Percentiles rank a stretch among this genome's conserved stretches.
Evolutionary conservation across 495 filamentous ascomycete species (phyloP).

Genomic region (Penicillium lagena): DNA sequence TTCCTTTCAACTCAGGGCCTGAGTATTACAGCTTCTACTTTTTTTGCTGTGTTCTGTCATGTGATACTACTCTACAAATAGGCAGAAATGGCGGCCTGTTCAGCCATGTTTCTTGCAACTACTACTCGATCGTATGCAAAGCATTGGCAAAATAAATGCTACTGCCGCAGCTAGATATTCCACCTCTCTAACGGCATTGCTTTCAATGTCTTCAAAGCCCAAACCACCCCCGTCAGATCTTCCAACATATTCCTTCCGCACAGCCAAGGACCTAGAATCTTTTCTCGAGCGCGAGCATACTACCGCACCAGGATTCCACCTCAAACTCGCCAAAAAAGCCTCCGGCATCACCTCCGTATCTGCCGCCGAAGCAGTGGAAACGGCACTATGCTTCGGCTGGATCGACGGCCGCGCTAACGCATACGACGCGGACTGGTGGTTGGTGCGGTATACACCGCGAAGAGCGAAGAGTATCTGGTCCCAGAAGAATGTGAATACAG

Average conservation of each 20-base stretch:
- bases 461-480: constrained; percentile 50
- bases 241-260: constrained; percentile 29
- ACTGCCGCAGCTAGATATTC: too few relatives aligned
- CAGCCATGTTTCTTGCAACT: too few relatives aligned
- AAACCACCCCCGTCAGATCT: constrained; percentile 21
- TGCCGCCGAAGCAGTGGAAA: constrained; percentile 48
- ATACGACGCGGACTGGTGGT: constrained; percentile 32
- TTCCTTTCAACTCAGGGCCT: too few relatives aligned
- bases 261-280: constrained; percentile 27
- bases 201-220: not conserved
- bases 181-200: too few relatives aligned
- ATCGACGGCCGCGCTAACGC: constrained; percentile 49
- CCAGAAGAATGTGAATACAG: constrained; percentile 39
- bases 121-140: too few relatives aligned
- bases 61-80: too few relatives aligned
- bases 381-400: constrained; percentile 53
- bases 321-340: constrained; percentile 48
- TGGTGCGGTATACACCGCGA: constrained; percentile 50
- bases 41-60: too few relatives aligned
- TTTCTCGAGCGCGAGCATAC: constrained; percentile 37
- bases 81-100: too few relatives aligned
- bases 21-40: too few relatives aligned
- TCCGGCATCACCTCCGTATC: constrained; percentile 36
- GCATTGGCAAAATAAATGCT: too few relatives aligned
- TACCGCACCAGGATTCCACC: constrained; percentile 38